Conservation (phyloP, 1,284 basidiomycete genomes). For the Cystobasidium sp. region DNA sequence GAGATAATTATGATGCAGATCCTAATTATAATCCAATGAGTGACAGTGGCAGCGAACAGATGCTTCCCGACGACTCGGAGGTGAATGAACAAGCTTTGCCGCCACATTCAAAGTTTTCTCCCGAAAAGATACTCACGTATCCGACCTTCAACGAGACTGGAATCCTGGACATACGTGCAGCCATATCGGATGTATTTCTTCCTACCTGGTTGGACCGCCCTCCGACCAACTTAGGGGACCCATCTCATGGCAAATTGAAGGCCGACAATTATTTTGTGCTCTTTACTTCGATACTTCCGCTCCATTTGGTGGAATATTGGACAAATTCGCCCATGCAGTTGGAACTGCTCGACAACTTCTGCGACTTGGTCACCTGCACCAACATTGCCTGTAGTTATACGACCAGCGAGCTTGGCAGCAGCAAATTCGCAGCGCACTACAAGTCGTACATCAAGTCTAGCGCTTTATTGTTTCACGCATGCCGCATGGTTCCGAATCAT, state of each 20-base stretch:
- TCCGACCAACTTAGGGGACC: conserved; percentile 35
- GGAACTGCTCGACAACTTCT: conserved; percentile 25
- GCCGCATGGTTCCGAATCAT: conserved; percentile 42
- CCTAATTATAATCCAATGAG: conserved; percentile 19
- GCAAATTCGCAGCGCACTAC: conserved; percentile 16
- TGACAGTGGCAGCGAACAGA: conserved; percentile 2
- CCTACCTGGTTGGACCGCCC: conserved; percentile 41
- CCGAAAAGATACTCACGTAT: not conserved
- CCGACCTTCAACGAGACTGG: conserved; percentile 13
- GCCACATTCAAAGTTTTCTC: not conserved
- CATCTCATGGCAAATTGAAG: conserved; percentile 45
- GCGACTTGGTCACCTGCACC: conserved; percentile 43
- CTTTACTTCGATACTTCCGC: conserved; percentile 44
- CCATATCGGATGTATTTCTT: conserved; percentile 34
- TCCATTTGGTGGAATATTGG: conserved; percentile 24
- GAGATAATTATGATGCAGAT: conserved; percentile 11
- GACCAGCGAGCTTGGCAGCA: conserved; percentile 14
- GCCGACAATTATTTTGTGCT: conserved; percentile 44
- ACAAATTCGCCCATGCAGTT: conserved; percentile 6
- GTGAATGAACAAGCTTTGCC: conserved; percentile 9
- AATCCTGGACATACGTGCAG: conserved; percentile 12
- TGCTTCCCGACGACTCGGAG: conserved; percentile 11
- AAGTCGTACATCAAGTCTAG: conserved; percentile 28
- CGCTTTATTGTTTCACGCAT: conserved; percentile 2
- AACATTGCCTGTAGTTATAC: conserved; percentile 27